Evolutionary conservation across 2,329 filamentous ascomycete species (phyloP).

Genomic region (Meredithiella fracta): DNA sequence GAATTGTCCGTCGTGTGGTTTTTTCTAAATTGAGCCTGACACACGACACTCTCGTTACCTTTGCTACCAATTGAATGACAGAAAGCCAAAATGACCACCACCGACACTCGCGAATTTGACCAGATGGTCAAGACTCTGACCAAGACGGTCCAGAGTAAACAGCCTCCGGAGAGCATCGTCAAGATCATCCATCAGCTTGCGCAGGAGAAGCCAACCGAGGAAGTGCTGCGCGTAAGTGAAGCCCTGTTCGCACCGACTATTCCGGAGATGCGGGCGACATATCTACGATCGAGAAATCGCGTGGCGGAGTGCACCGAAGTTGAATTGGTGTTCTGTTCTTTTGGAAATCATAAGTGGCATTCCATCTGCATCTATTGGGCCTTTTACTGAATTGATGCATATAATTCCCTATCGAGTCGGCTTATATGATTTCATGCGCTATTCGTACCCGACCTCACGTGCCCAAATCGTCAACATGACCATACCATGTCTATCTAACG

Average conservation of each 20-base stretch:
- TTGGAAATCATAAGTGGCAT: no score
- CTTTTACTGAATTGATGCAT: no score
- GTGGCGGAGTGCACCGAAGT: no score
- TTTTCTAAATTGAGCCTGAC: background rate
- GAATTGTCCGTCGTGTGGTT: background rate
- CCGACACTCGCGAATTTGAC: conserved; percentile 73
- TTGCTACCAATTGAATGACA: no score
- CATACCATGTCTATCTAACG: background rate
- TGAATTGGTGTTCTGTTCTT: no score
- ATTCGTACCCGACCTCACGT: background rate
- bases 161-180: conserved; percentile 53
- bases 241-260: background rate
- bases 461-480: background rate
- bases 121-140: conserved; percentile 60
- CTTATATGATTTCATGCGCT: no score
- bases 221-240: conserved; percentile 57
- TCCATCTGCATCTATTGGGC: no score
- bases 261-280: no score
- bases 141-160: conserved; percentile 61
- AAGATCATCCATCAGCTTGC: conserved; percentile 63
- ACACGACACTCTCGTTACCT: background rate
- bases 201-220: conserved; percentile 73
- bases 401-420: no score
- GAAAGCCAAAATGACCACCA: conserved; percentile 20
- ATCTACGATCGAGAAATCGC: no score